Evolutionary conservation across 306 rosid genomes (phyloP).

Genomic region (Fagus sylvatica): DNA sequence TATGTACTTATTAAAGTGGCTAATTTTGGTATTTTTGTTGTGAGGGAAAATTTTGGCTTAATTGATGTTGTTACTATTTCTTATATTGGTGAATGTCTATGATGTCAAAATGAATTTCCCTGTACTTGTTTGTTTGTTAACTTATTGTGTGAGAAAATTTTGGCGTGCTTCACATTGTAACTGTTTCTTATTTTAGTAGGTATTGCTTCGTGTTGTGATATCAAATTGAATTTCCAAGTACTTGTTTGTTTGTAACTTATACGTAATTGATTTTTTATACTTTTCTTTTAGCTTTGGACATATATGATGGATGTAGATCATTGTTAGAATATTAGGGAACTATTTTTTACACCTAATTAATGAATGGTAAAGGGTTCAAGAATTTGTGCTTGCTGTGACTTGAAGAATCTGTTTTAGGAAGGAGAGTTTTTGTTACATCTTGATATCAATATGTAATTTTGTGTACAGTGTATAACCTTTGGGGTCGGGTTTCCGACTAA

Average conservation of each 20-base stretch:
- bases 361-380: background rate
- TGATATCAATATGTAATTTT: background rate
- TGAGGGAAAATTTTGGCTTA: no score
- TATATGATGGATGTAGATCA: background rate
- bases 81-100: no score
- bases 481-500: background rate
- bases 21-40: no score
- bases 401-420: background rate
- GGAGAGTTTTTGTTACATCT: background rate
- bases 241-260: background rate
- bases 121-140: no score
- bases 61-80: no score
- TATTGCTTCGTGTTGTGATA: background rate
- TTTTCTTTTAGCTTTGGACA: slow-evolving; percentile 1
- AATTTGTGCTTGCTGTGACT: background rate
- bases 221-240: background rate
- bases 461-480: background rate
- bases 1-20: no score
- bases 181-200: background rate
- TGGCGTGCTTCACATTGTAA: background rate
- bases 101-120: no score
- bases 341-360: slow-evolving; percentile 5
- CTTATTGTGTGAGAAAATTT: background rate
- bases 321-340: slow-evolving; percentile 3
- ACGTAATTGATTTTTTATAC: background rate